Evolutionary conservation across 805 yeast genomes (phyloP).

Genomic region (Komagataella ulmi): DNA sequence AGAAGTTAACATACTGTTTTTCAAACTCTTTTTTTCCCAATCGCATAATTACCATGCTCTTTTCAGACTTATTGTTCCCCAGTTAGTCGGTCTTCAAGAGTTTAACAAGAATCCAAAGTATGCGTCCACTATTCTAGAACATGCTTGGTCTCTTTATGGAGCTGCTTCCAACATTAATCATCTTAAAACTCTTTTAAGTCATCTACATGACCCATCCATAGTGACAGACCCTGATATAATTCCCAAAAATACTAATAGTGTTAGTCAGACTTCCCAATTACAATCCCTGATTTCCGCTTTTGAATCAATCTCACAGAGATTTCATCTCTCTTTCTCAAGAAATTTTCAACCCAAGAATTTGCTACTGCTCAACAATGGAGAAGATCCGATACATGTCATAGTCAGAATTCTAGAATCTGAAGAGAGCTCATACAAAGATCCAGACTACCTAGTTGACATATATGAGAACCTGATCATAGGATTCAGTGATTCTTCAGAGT

Average conservation of each 20-base stretch:
- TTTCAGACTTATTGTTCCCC: not conserved
- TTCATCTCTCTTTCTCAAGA: not conserved
- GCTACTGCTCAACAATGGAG: not conserved
- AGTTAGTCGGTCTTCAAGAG: not conserved
- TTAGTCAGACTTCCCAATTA: not conserved
- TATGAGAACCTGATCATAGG: not conserved
- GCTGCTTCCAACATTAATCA: slow-evolving; percentile 11
- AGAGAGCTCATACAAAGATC: slow-evolving; percentile 31
- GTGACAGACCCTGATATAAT: not conserved
- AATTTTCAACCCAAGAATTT: not conserved
- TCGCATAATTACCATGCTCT: slow-evolving; percentile 7
- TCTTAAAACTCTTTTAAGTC: not conserved
- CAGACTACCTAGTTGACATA: slow-evolving; percentile 18
- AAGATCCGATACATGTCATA: slow-evolving; percentile 13
- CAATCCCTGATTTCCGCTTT: not conserved
- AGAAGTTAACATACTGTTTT: slow-evolving; percentile 8
- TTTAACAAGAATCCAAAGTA: slow-evolving; percentile 4
- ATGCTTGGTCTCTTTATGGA: slow-evolving; percentile 15
- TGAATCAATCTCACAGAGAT: not conserved
- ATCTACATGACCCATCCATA: not conserved
- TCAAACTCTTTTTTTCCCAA: not conserved
- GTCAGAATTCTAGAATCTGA: slow-evolving; percentile 36
- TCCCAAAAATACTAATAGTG: not conserved
- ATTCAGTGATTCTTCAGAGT: not conserved
- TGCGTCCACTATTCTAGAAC: slow-evolving; percentile 5